Conservation (phyloP, 2,329 filamentous ascomycete species). For the Trichoderma harzianum region DNA sequence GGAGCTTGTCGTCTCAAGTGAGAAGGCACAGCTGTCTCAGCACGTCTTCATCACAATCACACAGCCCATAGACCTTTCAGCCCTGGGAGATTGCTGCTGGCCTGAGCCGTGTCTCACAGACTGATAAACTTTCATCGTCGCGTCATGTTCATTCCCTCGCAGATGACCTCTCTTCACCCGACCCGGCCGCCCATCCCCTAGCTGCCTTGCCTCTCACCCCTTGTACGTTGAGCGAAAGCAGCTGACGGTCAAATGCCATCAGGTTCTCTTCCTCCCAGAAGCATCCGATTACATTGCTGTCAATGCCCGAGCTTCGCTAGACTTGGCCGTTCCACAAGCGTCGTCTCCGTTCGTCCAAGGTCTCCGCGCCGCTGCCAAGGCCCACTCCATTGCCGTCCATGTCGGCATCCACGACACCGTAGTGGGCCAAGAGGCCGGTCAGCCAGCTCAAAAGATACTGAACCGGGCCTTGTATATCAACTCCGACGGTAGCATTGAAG, state of each 20-base stretch:
- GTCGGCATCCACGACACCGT: slow-evolving; percentile 80
- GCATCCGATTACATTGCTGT: slow-evolving; percentile 83
- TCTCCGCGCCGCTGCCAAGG: slow-evolving; percentile 63
- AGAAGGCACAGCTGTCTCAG: background rate
- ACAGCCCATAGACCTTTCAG: background rate
- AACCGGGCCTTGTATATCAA: slow-evolving; percentile 55
- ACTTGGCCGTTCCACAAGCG: slow-evolving; percentile 64
- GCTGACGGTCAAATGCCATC: slow-evolving; percentile 11
- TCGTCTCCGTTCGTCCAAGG: slow-evolving; percentile 73
- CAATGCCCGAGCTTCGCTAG: slow-evolving; percentile 63
- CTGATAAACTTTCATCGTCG: background rate
- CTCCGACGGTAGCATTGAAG: slow-evolving; percentile 40
- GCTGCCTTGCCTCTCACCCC: background rate
- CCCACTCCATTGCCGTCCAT: slow-evolving; percentile 67
- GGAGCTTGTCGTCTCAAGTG: background rate
- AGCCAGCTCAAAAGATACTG: slow-evolving; percentile 35
- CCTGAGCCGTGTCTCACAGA: background rate
- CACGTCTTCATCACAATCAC: background rate
- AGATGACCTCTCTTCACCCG: background rate
- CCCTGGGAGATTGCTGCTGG: background rate
- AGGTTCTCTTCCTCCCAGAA: slow-evolving; percentile 88
- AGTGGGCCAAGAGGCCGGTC: slow-evolving; percentile 4
- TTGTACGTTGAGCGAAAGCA: background rate
- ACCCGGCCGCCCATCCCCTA: background rate
- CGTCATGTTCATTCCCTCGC: background rate